These are phyloP conservation scores for Silene vulgaris DNA, from an alignment of 179 eudicot genomes.

Conservation along the genomic window DNA sequence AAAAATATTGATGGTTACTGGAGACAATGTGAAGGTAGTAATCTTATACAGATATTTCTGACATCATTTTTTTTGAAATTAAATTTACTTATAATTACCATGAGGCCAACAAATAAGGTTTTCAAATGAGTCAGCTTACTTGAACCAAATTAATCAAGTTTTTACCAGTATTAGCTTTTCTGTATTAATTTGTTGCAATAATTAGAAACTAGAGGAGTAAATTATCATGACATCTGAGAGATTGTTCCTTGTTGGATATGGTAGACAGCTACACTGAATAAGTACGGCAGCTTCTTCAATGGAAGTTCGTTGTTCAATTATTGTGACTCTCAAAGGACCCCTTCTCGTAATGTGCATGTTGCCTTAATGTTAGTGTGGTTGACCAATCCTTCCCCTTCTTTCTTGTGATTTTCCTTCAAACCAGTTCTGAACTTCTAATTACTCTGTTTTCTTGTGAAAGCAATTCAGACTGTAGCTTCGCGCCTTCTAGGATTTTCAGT, in stretches of 20 bases:
- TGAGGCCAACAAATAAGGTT: neutral
- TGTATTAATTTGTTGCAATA: neutral
- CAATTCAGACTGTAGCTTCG: neutral
- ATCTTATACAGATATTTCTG: neutral
- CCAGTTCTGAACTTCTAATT: neutral
- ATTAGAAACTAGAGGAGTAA: neutral
- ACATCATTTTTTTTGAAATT: neutral
- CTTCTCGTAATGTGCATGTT: no score
- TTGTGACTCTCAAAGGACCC: neutral
- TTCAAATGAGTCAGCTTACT: neutral
- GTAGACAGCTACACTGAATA: neutral
- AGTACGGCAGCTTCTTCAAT: neutral
- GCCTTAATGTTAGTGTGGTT: neutral
- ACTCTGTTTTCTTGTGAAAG: neutral
- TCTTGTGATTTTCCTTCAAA: neutral
- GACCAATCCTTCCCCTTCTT: neutral
- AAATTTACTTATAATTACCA: neutral
- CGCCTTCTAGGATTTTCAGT: neutral
- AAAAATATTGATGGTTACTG: slow-evolving; percentile 78
- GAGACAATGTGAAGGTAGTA: slow-evolving; percentile 62
- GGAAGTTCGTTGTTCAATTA: neutral
- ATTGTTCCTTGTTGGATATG: slow-evolving; percentile 1
- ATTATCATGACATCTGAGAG: neutral
- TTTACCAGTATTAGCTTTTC: neutral
- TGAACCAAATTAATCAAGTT: slow-evolving; percentile 1